Evolutionary conservation across 2,329 filamentous ascomycete species (phyloP), one percentile per base, ranked within the genome.

Genomic region (Talaromyces rugulosus): DNA sequence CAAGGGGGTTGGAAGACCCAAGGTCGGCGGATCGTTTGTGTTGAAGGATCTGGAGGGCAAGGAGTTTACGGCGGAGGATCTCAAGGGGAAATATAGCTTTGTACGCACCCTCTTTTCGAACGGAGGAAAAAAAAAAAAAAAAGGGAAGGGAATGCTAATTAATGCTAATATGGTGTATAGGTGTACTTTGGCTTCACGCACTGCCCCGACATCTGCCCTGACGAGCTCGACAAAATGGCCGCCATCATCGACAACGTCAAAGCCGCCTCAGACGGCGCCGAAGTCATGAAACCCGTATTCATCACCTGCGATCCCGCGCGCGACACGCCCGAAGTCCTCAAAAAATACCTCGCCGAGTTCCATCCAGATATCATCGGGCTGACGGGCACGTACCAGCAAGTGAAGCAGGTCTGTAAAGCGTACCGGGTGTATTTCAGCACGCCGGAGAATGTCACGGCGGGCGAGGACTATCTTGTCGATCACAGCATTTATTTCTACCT

Each of bases 201-300:
- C 77, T 99, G 95, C 75, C 95, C 95, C 28, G 95, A 99, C 75
- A 99, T 99, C 74, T 99, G 95, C 81, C 95, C 95, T 36, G 95
- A 99, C 73, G 95, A 99, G 79, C 89, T 99, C 70, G 95, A 99
- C 81, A 99, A 99, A 82, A 97, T 99, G 93, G 91, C 94, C n/a
- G 83, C 84, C 62, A 96, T 98, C 86, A 89, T 96, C 72, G 92
- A 99, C 73, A 81, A 81, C 63, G 83, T 88, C 59, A 74, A 75
- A 63, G 74, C 72, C 42, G 71, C 68, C 51, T 76, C 75, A 23
- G 71, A 71, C 54, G 74, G 72, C 34, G 70, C 75, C 58, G 72
- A 75, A 61, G 64, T 82, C 56, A 78, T 97, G 67, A 81, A 88
- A 33, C 91, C 94, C 31, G 83, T 99, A 62, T 98, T 99, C 77